Evolutionary conservation across 2,329 filamentous ascomycete species (phyloP), one percentile per base, ranked within the genome.

Genomic region (Colletotrichum tropicicola): DNA sequence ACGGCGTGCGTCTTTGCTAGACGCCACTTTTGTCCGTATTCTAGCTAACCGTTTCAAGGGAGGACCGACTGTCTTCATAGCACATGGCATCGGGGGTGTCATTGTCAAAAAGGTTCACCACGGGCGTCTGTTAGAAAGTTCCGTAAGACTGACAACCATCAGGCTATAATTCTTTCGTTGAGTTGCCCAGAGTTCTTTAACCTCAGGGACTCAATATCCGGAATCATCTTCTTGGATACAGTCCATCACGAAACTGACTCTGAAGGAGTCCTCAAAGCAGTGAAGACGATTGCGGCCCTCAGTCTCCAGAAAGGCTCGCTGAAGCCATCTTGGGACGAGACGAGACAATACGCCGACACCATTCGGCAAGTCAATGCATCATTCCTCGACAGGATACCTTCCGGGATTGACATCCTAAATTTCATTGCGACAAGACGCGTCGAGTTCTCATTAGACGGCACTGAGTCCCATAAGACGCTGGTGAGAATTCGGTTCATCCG

Each of bases 41-140:
- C 27, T 5, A 59, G 7, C 58, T 65, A 10, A 64, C 23, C 6
- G 1, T n/a, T 35, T 19, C 4, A 7, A 71, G 70, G 67, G 61
- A 15, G 56, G 64, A 4, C 69, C 70, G 2, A 51, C 70, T 3
- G 59, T 71, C 51, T 71, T 73, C 59, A 43, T 73, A 32, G 70
- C 69, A 3, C 71, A 73, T 49, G 71, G 71, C 1, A 68, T 73
- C 19, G 71, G 71, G 8, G 71, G 71, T 4, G 57, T 52, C 25
- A 69, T 73, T 9, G 66, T 71, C 5, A 73, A 73, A 30, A 73
- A 70, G 66, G 71, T 69, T n/a, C n/a, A n/a, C n/a, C n/a, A n/a
- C n/a, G n/a, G n/a, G n/a, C n/a, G n/a, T n/a, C 10, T 5, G 57
- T n/a, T 15, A 12, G 1, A 1, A 2, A 13, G 2, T 17, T 12